These are phyloP conservation scores for Cavenderia fasciculata DNA, from an alignment of 78 protist species.

Conservation along the genomic window DNA sequence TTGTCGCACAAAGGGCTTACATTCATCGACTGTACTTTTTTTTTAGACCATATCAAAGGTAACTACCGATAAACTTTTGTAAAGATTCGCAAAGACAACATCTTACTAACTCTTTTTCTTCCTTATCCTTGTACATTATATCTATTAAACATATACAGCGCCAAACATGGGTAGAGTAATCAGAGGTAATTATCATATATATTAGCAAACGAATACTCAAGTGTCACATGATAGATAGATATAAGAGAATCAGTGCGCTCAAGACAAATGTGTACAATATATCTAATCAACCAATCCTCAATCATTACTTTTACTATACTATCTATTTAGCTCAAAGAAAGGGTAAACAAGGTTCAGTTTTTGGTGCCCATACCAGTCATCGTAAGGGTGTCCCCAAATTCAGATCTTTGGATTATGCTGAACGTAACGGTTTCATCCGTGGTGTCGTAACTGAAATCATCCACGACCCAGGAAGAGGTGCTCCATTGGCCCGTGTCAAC, in stretches of 20 bases:
- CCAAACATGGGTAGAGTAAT: neutral
- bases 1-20: too few species aligned
- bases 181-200: conserved; percentile 4
- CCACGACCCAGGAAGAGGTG: conserved; percentile 99
- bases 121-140: too few species aligned
- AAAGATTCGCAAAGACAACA: too few species aligned
- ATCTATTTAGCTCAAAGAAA: conserved; percentile 72
- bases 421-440: conserved; percentile 97
- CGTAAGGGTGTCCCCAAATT: conserved; percentile 97
- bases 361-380: conserved; percentile 90
- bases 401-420: conserved; percentile 97
- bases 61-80: too few species aligned
- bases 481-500: conserved; percentile 98
- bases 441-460: conserved; percentile 94
- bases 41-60: too few species aligned
- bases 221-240: too few species aligned
- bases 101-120: too few species aligned
- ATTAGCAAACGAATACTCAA: too few species aligned
- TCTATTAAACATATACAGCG: neutral
- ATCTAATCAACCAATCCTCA: too few species aligned
- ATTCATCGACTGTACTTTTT: too few species aligned
- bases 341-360: conserved; percentile 78
- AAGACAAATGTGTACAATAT: too few species aligned
- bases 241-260: too few species aligned
- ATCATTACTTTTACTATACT: neutral